Evolutionary conservation across 495 filamentous ascomycete genomes (phyloP).

Genomic region (Neurospora intermedia): DNA sequence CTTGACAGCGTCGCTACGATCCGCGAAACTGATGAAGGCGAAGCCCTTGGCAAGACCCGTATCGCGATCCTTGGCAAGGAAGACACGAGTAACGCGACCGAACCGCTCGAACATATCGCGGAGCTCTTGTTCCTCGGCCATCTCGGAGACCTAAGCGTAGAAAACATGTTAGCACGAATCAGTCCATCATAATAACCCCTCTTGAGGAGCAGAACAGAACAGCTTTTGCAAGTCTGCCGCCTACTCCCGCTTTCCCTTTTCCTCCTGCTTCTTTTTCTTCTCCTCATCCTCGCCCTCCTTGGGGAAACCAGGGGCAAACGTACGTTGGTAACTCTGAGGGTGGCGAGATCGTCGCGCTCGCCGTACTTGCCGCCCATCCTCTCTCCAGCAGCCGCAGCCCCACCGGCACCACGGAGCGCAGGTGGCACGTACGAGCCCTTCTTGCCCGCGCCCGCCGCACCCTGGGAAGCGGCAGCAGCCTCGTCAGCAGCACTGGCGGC

Average conservation of each 20-base stretch:
- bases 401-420: conserved; percentile 67
- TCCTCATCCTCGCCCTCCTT: background rate
- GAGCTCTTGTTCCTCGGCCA: conserved; percentile 89
- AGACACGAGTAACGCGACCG: conserved; percentile 91
- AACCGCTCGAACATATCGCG: conserved; percentile 97
- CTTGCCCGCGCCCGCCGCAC: conserved; percentile 54
- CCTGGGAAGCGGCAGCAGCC: conserved; percentile 25
- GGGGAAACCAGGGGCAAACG: conserved; percentile 24
- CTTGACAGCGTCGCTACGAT: conserved; percentile 75
- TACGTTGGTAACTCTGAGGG: conserved; percentile 93
- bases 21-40: conserved; percentile 92
- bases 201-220: background rate
- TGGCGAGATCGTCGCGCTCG: conserved; percentile 93
- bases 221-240: background rate
- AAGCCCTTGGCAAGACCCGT: conserved; percentile 94
- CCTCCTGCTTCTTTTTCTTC: background rate
- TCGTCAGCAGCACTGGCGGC: conserved; percentile 46
- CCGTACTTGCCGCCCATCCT: conserved; percentile 81
- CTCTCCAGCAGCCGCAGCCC: conserved; percentile 57
- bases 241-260: background rate
- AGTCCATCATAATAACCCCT: background rate
- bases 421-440: conserved; percentile 82
- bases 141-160: conserved; percentile 69
- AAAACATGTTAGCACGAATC: conserved; percentile 6
- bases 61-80: conserved; percentile 93